Conservation (phyloP, 2,329 filamentous ascomycete genomes). For the Corinectria fuckeliana region DNA sequence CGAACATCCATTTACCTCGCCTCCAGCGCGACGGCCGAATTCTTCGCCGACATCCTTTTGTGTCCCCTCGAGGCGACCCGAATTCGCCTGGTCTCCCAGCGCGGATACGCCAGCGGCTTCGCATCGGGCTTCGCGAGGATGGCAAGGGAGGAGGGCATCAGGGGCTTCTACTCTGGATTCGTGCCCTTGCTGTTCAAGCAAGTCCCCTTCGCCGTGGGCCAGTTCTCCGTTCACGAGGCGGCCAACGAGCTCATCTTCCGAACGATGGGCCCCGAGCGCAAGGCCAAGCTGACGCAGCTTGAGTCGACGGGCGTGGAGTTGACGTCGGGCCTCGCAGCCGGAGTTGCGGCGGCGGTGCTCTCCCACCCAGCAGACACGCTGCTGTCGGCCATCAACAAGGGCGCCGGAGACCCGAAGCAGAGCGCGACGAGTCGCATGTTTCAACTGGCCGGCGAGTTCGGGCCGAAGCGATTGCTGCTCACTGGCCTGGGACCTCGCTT, state of each 20-base stretch:
- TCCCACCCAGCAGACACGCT: constrained; percentile 84
- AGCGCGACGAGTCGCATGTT: constrained; percentile 58
- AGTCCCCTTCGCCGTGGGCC: constrained; percentile 91
- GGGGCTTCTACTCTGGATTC: constrained; percentile 91
- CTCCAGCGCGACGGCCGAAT: constrained; percentile 71
- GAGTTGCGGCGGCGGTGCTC: constrained; percentile 86
- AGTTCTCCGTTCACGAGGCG: constrained; percentile 94
- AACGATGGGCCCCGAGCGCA: constrained; percentile 68
- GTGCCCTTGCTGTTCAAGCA: constrained; percentile 87
- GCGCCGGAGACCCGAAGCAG: constrained; percentile 56
- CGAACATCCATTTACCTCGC: constrained; percentile 73
- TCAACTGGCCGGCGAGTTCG: constrained; percentile 58
- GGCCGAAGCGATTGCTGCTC: constrained; percentile 54
- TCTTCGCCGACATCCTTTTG: constrained; percentile 80
- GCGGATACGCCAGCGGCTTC: constrained; percentile 76
- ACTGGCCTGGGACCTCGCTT: constrained; percentile 58
- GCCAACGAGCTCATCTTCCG: constrained; percentile 79
- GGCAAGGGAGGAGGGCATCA: constrained; percentile 75
- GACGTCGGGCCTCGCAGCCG: constrained; percentile 83
- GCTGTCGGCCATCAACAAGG: constrained; percentile 63
- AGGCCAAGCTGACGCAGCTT: constrained; percentile 71
- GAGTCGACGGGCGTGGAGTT: constrained; percentile 85
- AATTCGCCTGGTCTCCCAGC: constrained; percentile 81
- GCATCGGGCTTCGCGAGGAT: constrained; percentile 77
- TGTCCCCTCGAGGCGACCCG: constrained; percentile 88